phyloP scores from a whole-genome alignment of 2,329 filamentous ascomycete genomes.

The Hypoxylon sp. region DNA sequence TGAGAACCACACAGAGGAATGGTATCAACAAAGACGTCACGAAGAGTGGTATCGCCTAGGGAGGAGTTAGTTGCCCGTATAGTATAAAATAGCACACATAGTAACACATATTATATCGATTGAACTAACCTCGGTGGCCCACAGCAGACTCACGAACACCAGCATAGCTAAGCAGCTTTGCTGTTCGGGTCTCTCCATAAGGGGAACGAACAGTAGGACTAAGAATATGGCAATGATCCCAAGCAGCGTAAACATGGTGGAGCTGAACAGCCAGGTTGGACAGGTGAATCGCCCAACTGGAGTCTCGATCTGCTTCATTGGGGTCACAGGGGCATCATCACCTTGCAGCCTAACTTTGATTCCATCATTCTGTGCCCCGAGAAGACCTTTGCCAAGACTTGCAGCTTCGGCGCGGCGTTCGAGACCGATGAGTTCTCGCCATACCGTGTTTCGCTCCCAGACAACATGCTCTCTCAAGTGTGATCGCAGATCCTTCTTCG shows the following conservation, averaged over 20 bases:
- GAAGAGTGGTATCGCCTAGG: conserved; percentile 91
- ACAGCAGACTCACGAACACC: conserved; percentile 91
- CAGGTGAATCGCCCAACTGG: conserved; percentile 83
- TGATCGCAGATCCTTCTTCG: conserved; percentile 87
- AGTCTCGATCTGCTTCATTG: conserved; percentile 79
- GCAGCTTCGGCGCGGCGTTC: conserved; percentile 96
- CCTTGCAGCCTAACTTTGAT: conserved; percentile 83
- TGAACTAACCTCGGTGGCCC: conserved; percentile 88
- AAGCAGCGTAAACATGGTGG: conserved; percentile 83
- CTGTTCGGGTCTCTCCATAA: conserved; percentile 90
- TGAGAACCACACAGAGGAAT: conserved; percentile 89
- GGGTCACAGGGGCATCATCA: conserved; percentile 77
- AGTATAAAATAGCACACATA: not conserved
- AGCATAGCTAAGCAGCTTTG: conserved; percentile 97
- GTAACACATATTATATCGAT: not conserved
- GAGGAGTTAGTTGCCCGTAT: conserved; percentile 21
- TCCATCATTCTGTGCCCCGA: conserved; percentile 80
- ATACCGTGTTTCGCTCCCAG: conserved; percentile 98
- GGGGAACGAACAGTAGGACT: conserved; percentile 80
- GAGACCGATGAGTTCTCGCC: conserved; percentile 98
- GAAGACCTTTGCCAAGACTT: conserved; percentile 86
- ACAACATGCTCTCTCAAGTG: conserved; percentile 97
- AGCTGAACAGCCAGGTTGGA: conserved; percentile 87
- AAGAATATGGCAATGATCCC: conserved; percentile 80
- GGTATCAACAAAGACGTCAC: conserved; percentile 95